phyloP scores from a whole-genome alignment of 1,139 yeast genomes.

The Ogataea hybrid region DNA sequence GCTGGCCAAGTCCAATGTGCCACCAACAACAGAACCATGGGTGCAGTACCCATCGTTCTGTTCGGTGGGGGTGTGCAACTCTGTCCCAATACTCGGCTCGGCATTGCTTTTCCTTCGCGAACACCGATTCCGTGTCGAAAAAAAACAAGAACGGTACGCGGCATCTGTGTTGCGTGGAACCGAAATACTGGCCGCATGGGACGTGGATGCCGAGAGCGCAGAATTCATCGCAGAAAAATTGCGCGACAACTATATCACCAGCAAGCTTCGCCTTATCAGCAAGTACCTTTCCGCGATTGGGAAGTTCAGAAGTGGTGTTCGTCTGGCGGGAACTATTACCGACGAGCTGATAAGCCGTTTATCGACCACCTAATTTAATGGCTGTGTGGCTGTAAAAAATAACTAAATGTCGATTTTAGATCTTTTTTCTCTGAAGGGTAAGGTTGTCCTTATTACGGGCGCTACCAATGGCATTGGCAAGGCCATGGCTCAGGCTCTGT shows the following conservation, averaged over 20 bases:
- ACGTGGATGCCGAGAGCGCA: constrained; percentile 3
- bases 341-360: constrained; percentile 22
- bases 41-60: constrained; percentile 38
- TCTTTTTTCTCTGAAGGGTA: constrained; percentile 31
- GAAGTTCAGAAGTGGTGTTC: constrained; percentile 22
- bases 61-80: constrained; percentile 29
- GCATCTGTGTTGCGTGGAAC: constrained; percentile 5
- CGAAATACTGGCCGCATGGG: constrained; percentile 4
- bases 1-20: constrained; percentile 26
- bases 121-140: constrained; percentile 23
- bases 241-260: constrained; percentile 14
- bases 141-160: constrained; percentile 1
- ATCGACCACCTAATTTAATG: neutral
- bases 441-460: constrained; percentile 41
- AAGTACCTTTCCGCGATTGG: constrained; percentile 22
- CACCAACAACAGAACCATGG: constrained; percentile 38
- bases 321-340: constrained; percentile 20
- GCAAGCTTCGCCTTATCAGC: constrained; percentile 18
- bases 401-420: constrained; percentile 3
- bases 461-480: constrained; percentile 46
- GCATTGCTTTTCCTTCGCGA: constrained; percentile 32
- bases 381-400: neutral
- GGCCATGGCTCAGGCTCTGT: constrained; percentile 41
- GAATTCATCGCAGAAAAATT: constrained; percentile 7
- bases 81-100: constrained; percentile 35